Conservation (phyloP, 1,139 yeast genomes). For the Hyphopichia wangnamkhiaoensis region DNA sequence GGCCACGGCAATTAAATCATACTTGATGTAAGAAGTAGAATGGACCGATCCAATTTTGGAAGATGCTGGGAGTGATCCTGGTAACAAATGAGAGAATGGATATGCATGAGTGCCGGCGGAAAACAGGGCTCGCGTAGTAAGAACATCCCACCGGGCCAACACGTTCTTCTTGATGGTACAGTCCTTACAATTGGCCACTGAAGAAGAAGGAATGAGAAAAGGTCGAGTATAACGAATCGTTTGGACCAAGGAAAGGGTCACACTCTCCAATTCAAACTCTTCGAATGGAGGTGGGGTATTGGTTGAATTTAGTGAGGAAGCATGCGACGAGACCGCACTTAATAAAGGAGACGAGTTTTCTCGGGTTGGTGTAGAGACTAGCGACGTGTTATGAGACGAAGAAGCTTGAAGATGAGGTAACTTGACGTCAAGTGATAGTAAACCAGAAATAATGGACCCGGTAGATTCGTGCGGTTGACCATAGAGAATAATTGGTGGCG, state of each 20-base stretch:
- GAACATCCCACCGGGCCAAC: conserved; percentile 87
- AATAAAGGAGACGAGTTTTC: neutral
- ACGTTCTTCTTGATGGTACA: conserved; percentile 59
- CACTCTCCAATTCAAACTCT: conserved; percentile 50
- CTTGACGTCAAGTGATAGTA: conserved; percentile 39
- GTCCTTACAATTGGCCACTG: conserved; percentile 53
- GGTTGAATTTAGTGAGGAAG: conserved; percentile 8
- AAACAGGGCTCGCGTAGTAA: conserved; percentile 56
- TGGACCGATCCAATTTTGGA: conserved; percentile 58
- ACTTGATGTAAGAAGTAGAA: conserved; percentile 59
- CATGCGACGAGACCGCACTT: conserved; percentile 7
- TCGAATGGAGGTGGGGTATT: conserved; percentile 14
- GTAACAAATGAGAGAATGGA: conserved; percentile 90
- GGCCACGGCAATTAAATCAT: conserved; percentile 70
- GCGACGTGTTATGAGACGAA: neutral
- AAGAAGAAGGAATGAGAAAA: conserved; percentile 53
- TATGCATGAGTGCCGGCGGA: conserved; percentile 75
- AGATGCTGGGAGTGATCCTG: conserved; percentile 90
- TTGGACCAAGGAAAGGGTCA: conserved; percentile 69
- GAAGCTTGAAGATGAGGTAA: neutral
- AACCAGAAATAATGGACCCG: conserved; percentile 85
- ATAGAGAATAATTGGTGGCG: conserved; percentile 86
- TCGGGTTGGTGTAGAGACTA: neutral
- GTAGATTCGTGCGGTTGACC: conserved; percentile 79
- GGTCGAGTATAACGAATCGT: conserved; percentile 66